phyloP scores from a whole-genome alignment of 108 stramenopile species.

The Skeletonema tropicum region DNA sequence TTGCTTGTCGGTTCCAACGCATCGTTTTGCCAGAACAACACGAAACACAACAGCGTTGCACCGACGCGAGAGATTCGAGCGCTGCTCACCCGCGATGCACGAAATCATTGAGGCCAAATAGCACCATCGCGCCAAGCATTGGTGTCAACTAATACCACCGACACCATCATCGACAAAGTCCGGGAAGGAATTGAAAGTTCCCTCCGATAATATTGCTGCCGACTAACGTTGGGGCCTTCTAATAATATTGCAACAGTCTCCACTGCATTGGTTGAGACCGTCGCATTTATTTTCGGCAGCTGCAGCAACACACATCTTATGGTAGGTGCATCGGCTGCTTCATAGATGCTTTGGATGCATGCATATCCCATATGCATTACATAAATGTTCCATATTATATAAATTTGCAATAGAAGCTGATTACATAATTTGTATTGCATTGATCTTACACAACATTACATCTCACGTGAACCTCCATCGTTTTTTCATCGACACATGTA shows the following conservation, averaged over 20 bases:
- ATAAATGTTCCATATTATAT: background rate
- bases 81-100: background rate
- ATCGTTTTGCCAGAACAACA: background rate
- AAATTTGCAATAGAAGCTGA: background rate
- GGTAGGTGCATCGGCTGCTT: background rate
- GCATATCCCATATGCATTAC: background rate
- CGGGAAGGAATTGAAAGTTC: background rate
- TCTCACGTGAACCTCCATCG: constrained; percentile 1
- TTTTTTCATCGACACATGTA: background rate
- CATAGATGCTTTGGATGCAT: background rate
- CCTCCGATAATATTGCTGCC: background rate
- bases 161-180: background rate
- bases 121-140: background rate
- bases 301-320: background rate
- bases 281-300: background rate
- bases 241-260: background rate
- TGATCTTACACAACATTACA: background rate
- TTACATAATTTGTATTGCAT: background rate
- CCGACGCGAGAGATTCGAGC: background rate
- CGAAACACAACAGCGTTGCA: background rate
- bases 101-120: background rate
- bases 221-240: background rate
- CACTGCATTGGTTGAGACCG: background rate
- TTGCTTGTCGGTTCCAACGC: background rate
- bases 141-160: background rate